Evolutionary conservation across 371 early-diverging fungal species (phyloP).

Genomic region (Mucor velutinosus): DNA sequence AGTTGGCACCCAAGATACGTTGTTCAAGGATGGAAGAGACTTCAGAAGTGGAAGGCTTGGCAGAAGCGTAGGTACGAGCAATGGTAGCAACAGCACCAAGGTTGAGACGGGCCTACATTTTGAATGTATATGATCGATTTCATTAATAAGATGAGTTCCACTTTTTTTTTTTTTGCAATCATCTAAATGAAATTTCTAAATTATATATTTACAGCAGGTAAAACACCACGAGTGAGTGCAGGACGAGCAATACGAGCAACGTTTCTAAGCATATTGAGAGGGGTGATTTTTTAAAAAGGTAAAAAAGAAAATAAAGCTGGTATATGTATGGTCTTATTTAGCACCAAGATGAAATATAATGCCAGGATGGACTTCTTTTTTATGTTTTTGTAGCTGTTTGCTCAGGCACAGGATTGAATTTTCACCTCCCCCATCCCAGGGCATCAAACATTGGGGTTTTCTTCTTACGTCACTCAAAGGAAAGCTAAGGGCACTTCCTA

Average conservation of each 20-base stretch:
- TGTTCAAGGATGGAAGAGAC: conserved; percentile 91
- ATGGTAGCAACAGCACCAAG: conserved; percentile 57
- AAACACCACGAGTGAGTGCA: conserved; percentile 43
- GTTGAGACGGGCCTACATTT: conserved; percentile 50
- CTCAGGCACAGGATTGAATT: background rate
- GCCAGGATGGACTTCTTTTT: conserved; percentile 17
- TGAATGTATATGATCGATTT: background rate
- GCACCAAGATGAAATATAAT: background rate
- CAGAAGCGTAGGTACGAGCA: conserved; percentile 57
- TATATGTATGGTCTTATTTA: background rate
- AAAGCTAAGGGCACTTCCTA: background rate
- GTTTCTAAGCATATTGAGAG: conserved; percentile 49
- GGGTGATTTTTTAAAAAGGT: conserved; percentile 7
- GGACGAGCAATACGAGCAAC: conserved; percentile 57
- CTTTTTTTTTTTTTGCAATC: conserved; percentile 1
- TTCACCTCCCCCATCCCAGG: background rate
- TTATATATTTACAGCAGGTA: conserved; percentile 45
- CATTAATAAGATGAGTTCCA: background rate
- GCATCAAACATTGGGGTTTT: background rate
- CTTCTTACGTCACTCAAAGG: conserved; percentile 1
- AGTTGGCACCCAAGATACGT: conserved; percentile 84
- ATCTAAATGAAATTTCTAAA: background rate
- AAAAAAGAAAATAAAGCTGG: conserved; percentile 4
- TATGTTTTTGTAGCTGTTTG: background rate
- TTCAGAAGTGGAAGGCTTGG: conserved; percentile 77